These are phyloP conservation scores for Coccomyxa sp. DNA, from an alignment of 139 green algal species.

Conservation along the genomic window DNA sequence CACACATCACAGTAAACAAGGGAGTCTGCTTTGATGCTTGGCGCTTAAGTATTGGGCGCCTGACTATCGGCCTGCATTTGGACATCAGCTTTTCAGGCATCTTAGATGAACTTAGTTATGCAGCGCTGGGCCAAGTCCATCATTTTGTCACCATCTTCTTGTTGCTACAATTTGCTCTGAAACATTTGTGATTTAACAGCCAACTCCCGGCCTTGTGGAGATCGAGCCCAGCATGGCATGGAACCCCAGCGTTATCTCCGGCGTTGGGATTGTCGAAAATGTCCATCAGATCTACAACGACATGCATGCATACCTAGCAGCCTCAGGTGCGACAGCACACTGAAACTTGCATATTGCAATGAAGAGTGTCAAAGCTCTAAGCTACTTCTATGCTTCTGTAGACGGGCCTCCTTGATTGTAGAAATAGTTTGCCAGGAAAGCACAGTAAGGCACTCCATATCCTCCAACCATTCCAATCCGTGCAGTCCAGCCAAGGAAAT, in stretches of 20 bases:
- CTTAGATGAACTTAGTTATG: too few species aligned
- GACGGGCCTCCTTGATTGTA: not conserved
- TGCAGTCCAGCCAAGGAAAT: not conserved
- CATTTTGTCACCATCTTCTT: too few species aligned
- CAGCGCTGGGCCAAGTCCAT: too few species aligned
- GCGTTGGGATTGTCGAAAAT: constrained; percentile 72
- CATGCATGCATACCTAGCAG: constrained; percentile 85
- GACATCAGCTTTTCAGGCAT: too few species aligned
- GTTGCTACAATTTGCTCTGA: too few species aligned
- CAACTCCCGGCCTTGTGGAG: constrained; percentile 41
- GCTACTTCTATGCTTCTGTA: not conserved
- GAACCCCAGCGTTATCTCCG: constrained; percentile 47
- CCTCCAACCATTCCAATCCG: constrained; percentile 9
- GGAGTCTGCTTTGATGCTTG: too few species aligned
- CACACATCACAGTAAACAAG: too few species aligned
- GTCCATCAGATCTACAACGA: constrained; percentile 66
- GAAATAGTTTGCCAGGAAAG: not conserved
- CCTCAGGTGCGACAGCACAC: not conserved
- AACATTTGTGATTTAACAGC: not conserved
- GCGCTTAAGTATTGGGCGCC: too few species aligned
- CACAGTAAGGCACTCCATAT: not conserved
- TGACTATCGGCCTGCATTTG: too few species aligned
- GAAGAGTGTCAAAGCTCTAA: not conserved
- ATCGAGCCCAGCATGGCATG: constrained; percentile 80
- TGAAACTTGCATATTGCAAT: not conserved